These are phyloP conservation scores for Pseudogymnoascus sp. DNA, from an alignment of 2,329 filamentous ascomycete genomes.

Conservation along the genomic window DNA sequence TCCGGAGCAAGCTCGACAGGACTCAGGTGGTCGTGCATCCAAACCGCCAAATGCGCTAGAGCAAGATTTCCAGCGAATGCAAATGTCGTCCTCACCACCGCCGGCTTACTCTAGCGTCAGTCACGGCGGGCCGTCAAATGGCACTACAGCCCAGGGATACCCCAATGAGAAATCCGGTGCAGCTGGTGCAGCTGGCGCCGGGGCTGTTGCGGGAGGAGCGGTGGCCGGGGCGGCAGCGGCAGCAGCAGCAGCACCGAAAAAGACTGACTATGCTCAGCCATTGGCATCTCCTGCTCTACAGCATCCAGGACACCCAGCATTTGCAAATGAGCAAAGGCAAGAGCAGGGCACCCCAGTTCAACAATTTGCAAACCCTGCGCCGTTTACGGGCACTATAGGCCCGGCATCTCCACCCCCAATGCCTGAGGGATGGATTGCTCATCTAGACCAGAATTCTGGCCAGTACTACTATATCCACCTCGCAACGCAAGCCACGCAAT, in stretches of 20 bases:
- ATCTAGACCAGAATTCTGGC: constrained; percentile 88
- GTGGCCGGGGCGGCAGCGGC: constrained; percentile 22
- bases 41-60: constrained; percentile 67
- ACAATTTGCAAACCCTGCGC: constrained; percentile 31
- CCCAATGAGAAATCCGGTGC: constrained; percentile 62
- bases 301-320: constrained; percentile 72
- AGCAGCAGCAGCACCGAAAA: constrained; percentile 23
- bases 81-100: constrained; percentile 74
- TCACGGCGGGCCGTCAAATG: constrained; percentile 33
- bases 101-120: constrained; percentile 88
- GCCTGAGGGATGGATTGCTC: constrained; percentile 96
- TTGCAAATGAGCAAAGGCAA: constrained; percentile 71
- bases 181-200: constrained; percentile 20
- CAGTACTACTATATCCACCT: constrained; percentile 99
- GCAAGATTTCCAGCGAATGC: constrained; percentile 77
- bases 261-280: constrained; percentile 32
- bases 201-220: constrained; percentile 17
- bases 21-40: constrained; percentile 20
- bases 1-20: constrained; percentile 32
- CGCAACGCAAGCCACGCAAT: constrained; percentile 90
- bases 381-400: constrained; percentile 42
- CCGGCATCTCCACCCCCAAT: constrained; percentile 84
- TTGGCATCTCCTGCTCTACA: constrained; percentile 33
- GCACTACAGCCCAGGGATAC: constrained; percentile 49
- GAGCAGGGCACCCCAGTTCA: constrained; percentile 40